phyloP scores from a whole-genome alignment of 345 rosid species.

The Pseudoturritis turrita region DNA sequence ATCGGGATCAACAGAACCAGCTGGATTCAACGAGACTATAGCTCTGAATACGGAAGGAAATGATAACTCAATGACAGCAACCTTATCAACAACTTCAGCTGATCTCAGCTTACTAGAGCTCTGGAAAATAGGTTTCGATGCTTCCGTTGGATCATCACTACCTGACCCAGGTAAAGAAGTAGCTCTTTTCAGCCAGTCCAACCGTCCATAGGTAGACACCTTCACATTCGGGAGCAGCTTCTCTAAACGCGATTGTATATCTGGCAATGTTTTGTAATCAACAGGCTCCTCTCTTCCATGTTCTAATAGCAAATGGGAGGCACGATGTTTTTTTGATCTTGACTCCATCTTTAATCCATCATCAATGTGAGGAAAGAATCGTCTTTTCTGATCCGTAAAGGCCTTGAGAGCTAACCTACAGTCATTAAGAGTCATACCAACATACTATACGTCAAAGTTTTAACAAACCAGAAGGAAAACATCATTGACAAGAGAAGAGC shows the following conservation, averaged over 20 bases:
- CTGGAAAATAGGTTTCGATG: constrained; percentile 47
- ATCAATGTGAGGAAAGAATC: constrained; percentile 80
- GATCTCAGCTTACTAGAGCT: constrained; percentile 57
- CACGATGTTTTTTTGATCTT: constrained; percentile 45
- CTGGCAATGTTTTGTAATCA: constrained; percentile 58
- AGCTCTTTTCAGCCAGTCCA: constrained; percentile 89
- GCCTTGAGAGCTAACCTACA: constrained; percentile 94
- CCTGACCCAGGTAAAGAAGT: constrained; percentile 50
- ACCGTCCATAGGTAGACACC: constrained; percentile 60
- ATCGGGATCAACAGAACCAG: constrained; percentile 85
- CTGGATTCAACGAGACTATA: constrained; percentile 80
- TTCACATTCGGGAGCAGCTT: constrained; percentile 60
- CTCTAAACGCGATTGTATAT: constrained; percentile 51
- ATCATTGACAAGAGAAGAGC: neutral
- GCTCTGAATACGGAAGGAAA: constrained; percentile 81
- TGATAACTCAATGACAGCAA: constrained; percentile 66
- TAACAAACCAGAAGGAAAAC: neutral
- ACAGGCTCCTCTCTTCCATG: constrained; percentile 41
- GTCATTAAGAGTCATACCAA: neutral
- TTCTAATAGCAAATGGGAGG: constrained; percentile 29
- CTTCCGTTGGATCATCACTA: constrained; percentile 58
- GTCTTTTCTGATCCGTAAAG: constrained; percentile 85
- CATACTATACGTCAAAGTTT: neutral
- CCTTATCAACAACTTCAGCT: constrained; percentile 46
- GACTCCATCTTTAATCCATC: constrained; percentile 51